phyloP scores from a whole-genome alignment of 2,329 filamentous ascomycete species.

The Ciborinia camelliae region DNA sequence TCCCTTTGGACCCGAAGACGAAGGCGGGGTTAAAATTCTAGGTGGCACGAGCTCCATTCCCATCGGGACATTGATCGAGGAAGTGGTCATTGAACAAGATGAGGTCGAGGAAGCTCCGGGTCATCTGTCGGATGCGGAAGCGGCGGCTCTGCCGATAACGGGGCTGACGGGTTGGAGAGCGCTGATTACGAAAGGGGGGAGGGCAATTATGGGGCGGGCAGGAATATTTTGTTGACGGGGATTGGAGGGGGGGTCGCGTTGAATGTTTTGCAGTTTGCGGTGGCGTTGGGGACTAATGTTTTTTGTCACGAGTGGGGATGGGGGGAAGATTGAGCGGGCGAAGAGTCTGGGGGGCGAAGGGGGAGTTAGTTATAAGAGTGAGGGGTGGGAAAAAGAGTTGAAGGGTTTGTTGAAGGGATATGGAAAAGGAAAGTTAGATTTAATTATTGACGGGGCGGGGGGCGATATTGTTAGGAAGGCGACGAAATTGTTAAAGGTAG shows the following conservation, averaged over 20 bases:
- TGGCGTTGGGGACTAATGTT: constrained; percentile 54
- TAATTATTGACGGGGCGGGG: constrained; percentile 86
- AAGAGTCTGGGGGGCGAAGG: constrained; percentile 69
- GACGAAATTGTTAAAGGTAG: constrained; percentile 63
- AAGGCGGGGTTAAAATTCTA: constrained; percentile 58
- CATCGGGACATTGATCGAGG: constrained; percentile 72
- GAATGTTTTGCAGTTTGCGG: constrained; percentile 75
- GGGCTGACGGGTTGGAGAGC: constrained; percentile 80
- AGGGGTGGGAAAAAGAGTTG: constrained; percentile 78
- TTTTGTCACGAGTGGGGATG: constrained; percentile 50
- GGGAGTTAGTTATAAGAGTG: constrained; percentile 77
- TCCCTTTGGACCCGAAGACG: constrained; percentile 70
- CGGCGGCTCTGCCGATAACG: constrained; percentile 75
- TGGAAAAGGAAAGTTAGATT: constrained; percentile 65
- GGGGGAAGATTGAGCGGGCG: constrained; percentile 70
- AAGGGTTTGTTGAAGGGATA: constrained; percentile 58
- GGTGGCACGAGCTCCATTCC: constrained; percentile 65
- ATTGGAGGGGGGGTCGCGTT: constrained; percentile 92
- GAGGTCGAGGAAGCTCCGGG: constrained; percentile 75
- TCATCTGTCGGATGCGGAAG: constrained; percentile 70
- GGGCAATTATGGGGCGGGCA: constrained; percentile 57
- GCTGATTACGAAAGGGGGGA: constrained; percentile 69
- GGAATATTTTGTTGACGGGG: constrained; percentile 81
- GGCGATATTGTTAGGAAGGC: constrained; percentile 75
- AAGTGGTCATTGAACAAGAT: constrained; percentile 61